These are phyloP conservation scores for Penicillium sp. DNA, from an alignment of 2,329 filamentous ascomycete species.

Conservation along the genomic window DNA sequence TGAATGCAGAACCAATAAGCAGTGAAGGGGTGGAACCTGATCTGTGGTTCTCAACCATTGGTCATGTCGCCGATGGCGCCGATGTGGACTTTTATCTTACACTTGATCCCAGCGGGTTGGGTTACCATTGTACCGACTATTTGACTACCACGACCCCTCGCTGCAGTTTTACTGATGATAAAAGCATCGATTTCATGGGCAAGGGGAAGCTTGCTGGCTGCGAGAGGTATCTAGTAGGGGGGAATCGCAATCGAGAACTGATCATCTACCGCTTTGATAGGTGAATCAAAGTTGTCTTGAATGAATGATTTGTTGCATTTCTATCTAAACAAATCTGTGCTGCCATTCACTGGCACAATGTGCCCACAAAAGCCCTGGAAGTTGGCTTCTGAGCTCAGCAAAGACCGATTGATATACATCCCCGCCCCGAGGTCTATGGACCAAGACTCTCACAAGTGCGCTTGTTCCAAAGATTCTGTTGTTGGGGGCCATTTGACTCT, in stretches of 20 bases:
- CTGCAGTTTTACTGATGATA: conserved; percentile 36
- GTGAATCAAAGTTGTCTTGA: conserved; percentile 9
- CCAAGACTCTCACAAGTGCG: too few relatives aligned
- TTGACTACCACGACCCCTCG: conserved; percentile 34
- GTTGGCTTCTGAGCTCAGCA: too few relatives aligned
- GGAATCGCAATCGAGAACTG: conserved; percentile 55
- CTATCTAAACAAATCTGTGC: too few relatives aligned
- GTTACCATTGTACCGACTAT: conserved; percentile 23
- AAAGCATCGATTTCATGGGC: conserved; percentile 53
- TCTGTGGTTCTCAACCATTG: conserved; percentile 41
- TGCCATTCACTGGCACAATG: too few relatives aligned
- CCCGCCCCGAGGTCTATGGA: too few relatives aligned
- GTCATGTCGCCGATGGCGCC: conserved; percentile 35
- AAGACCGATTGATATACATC: too few relatives aligned
- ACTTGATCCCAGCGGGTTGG: conserved; percentile 26
- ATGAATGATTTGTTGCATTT: too few relatives aligned
- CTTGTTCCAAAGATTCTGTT: not conserved
- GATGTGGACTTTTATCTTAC: conserved; percentile 41
- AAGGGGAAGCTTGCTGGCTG: conserved; percentile 61
- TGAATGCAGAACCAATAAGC: conserved; percentile 33
- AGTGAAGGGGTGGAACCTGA: conserved; percentile 1
- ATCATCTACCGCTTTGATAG: conserved; percentile 56
- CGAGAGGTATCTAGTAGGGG: conserved; percentile 64
- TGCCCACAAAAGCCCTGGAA: too few relatives aligned
- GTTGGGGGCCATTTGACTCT: conserved; percentile 18